Base-by-base conservation (phyloP, 345 rosid genomes). In the Anacardium occidentale region DNA sequence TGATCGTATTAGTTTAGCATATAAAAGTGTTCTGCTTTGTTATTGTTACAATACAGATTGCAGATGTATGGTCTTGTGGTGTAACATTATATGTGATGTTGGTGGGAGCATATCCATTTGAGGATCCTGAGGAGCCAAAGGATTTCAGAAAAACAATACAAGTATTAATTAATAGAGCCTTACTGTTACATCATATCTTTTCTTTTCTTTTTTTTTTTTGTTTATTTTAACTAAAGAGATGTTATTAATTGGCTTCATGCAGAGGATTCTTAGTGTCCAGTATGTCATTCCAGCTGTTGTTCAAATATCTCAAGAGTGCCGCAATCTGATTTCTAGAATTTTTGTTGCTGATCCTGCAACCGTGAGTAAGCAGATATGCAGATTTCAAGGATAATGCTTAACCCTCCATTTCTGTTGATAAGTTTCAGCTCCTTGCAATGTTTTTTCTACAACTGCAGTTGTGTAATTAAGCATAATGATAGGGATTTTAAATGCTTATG, bases 51-150 rank as follows among this genome's bases (percentile, higher is more conserved):
- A 66, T 48, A 42, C 91, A 95, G 99, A 91, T 87, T 80, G 98
- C 98, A 14, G 99, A 92, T 83, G 98, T 95, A 47, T 95, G 99
- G 99, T 92, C 98, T 0, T 92, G 99, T 22, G 98, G 98, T 57
- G 98, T 95, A 62, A 92, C 97, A 34, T 81, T 95, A 76, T 95
- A 89, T 26, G 94, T 95, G 68, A 95, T 92, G 99, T 77, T 95
- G 81, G 94, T 92, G 55, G 99, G 98, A 65, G 93, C 93, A 9
- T 92, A 92, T 78, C 98, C 99, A 3, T 95, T 95, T 25, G 98
- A 95, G 81, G 98, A 92, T 79, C 98, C 98, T 26, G 97, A 89
- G 0, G 92, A 92, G 81, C 99, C 98, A 18, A 90, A 84, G 79
- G 95, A 93, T 72, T 88, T 91, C 64, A 87, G 96, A 52, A 92